A percentile compares a stretch with the other conserved stretches of the same genome.
Evolutionary conservation across 768 basidiomycete genomes (phyloP).

Genomic region (Suillus occidentalis): DNA sequence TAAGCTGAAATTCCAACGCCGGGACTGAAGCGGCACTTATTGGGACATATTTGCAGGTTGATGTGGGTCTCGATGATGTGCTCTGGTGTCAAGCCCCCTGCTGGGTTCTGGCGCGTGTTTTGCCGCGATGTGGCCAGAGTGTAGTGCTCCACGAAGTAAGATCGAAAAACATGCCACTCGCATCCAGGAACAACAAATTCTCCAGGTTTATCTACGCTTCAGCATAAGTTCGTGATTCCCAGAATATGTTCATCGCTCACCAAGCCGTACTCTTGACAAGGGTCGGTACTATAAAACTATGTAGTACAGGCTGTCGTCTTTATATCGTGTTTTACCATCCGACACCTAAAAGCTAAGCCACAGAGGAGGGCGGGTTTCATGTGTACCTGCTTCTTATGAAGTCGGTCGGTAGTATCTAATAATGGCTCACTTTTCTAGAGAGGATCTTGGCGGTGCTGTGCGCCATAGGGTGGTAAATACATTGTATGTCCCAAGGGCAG

Average conservation of each 20-base stretch:
- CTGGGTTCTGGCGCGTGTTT: too few relatives aligned
- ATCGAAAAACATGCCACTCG: too few relatives aligned
- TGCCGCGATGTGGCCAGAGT: too few relatives aligned
- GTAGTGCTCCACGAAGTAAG: too few relatives aligned
- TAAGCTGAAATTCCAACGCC: background rate
- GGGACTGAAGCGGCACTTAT: background rate
- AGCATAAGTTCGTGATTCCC: too few relatives aligned
- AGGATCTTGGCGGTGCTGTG: background rate
- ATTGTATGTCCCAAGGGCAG: too few relatives aligned
- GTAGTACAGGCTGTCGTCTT: rapidly evolving
- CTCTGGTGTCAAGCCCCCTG: too few relatives aligned
- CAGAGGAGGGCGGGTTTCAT: background rate
- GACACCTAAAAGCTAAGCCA: background rate
- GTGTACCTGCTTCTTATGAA: background rate
- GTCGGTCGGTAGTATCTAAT: rapidly evolving
- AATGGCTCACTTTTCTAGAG: background rate
- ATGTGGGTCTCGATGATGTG: too few relatives aligned
- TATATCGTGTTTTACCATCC: background rate
- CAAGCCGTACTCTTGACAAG: background rate
- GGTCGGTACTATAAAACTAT: background rate
- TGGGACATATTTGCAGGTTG: too few relatives aligned
- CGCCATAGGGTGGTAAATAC: background rate
- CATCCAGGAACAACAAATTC: too few relatives aligned
- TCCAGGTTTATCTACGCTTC: too few relatives aligned
- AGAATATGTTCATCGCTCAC: too few relatives aligned